Conservation (phyloP, 495 filamentous ascomycete genomes). For the Lentithecium fluviatile region DNA sequence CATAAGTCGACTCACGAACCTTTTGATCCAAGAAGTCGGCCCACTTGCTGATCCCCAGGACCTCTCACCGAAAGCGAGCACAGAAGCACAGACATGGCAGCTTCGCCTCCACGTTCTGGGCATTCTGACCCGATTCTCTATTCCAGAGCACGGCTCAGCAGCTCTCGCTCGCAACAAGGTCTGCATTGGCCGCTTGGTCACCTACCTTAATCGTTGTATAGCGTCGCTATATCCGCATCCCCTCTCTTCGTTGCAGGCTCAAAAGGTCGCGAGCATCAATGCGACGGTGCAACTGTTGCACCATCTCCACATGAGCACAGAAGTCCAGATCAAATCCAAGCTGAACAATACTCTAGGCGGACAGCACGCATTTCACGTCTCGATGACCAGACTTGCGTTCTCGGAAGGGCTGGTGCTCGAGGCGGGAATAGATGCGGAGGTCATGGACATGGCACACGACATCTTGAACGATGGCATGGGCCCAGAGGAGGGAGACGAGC, state of each 20-base stretch:
- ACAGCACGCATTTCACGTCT: constrained; percentile 64
- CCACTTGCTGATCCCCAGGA: neutral
- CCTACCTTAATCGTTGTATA: constrained; percentile 64
- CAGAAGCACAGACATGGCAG: constrained; percentile 47
- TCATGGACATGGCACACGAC: constrained; percentile 62
- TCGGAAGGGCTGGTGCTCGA: constrained; percentile 62
- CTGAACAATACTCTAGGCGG: constrained; percentile 57
- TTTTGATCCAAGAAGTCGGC: constrained; percentile 33
- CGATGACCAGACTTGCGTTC: constrained; percentile 66
- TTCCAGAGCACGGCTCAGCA: constrained; percentile 50
- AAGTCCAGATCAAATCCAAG: constrained; percentile 57
- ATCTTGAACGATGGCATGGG: constrained; percentile 65
- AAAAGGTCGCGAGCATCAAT: constrained; percentile 56
- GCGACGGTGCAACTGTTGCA: constrained; percentile 60
- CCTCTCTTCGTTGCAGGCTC: constrained; percentile 19
- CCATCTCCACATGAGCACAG: constrained; percentile 52
- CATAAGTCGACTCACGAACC: constrained; percentile 58
- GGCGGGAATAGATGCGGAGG: constrained; percentile 64
- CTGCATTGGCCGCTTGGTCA: constrained; percentile 59
- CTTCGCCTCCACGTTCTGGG: constrained; percentile 59
- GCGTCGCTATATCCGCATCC: constrained; percentile 57
- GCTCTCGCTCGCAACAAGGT: constrained; percentile 56
- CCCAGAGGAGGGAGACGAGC: constrained; percentile 67
- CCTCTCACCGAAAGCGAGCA: neutral
- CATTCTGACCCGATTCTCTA: constrained; percentile 53